Conservation (phyloP, 768 basidiomycete species). For the Leccinum boreale region DNA sequence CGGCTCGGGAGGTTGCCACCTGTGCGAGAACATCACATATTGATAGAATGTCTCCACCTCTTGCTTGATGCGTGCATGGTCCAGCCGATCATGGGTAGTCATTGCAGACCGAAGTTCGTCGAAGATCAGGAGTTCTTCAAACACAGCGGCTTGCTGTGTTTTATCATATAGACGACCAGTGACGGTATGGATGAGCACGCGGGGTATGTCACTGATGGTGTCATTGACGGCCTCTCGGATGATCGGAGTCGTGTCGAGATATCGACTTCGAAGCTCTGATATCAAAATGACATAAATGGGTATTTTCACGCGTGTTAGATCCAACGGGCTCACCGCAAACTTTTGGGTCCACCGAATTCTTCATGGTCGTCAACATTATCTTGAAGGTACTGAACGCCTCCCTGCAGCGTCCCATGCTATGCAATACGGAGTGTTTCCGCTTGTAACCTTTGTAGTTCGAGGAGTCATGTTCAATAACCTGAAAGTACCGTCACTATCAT, state of each 20-base stretch:
- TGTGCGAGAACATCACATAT: background rate
- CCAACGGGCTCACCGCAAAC: background rate
- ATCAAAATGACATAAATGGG: background rate
- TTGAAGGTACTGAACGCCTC: background rate
- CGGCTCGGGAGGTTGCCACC: background rate
- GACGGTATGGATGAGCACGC: background rate
- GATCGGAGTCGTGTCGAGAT: background rate
- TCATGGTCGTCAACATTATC: background rate
- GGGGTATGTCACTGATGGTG: background rate
- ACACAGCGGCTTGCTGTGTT: background rate
- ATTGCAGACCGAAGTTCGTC: background rate
- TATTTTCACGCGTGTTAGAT: background rate
- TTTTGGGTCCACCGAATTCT: background rate
- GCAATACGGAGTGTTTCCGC: background rate
- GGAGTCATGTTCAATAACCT: background rate
- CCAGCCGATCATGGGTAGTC: background rate
- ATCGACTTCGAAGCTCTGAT: background rate
- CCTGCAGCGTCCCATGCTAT: background rate
- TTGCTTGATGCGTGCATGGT: background rate
- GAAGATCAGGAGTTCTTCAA: background rate
- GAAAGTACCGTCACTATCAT: background rate
- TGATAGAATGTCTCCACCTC: background rate
- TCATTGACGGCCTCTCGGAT: background rate
- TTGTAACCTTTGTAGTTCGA: background rate
- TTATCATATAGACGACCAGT: background rate